Percentiles rank a stretch among this genome's conserved stretches.
Conservation (phyloP, 306 rosid species). For the Vicia villosa region DNA sequence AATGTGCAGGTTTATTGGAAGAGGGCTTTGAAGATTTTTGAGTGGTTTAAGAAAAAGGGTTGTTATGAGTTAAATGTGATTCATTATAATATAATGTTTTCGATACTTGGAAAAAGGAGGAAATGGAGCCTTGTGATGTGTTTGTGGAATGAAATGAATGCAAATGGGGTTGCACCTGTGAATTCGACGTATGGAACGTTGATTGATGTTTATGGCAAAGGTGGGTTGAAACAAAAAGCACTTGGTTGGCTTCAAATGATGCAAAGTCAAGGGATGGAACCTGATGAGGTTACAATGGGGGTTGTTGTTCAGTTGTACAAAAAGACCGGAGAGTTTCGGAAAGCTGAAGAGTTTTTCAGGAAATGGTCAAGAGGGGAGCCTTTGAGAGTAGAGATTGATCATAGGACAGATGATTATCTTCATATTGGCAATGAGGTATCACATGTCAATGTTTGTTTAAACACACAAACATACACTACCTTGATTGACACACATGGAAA, state of each 20-base stretch:
- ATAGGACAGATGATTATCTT: not conserved
- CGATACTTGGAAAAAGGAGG: constrained; percentile 62
- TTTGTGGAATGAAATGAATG: constrained; percentile 75
- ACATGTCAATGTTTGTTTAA: constrained; percentile 45
- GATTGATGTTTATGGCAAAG: constrained; percentile 79
- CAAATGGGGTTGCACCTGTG: constrained; percentile 58
- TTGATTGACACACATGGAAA: constrained; percentile 76
- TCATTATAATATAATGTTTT: constrained; percentile 73
- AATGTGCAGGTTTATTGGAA: constrained; percentile 69
- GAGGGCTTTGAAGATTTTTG: constrained; percentile 67
- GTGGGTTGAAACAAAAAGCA: constrained; percentile 66
- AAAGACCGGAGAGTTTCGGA: constrained; percentile 60
- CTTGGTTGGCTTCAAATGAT: constrained; percentile 72
- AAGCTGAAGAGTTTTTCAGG: constrained; percentile 65
- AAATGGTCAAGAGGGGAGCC: constrained; percentile 56
- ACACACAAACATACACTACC: constrained; percentile 63
- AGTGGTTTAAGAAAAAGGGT: constrained; percentile 70
- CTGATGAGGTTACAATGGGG: constrained; percentile 84
- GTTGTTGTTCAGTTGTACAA: constrained; percentile 75
- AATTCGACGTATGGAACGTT: constrained; percentile 83
- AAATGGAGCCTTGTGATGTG: constrained; percentile 60
- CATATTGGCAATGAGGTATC: constrained; percentile 5
- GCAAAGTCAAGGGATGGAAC: constrained; percentile 69
- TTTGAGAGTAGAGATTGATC: constrained; percentile 32
- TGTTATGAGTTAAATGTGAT: constrained; percentile 72